Evolutionary conservation across 169 alveolate genomes (phyloP).

Genomic region (Eimeria nieschulzi): DNA sequence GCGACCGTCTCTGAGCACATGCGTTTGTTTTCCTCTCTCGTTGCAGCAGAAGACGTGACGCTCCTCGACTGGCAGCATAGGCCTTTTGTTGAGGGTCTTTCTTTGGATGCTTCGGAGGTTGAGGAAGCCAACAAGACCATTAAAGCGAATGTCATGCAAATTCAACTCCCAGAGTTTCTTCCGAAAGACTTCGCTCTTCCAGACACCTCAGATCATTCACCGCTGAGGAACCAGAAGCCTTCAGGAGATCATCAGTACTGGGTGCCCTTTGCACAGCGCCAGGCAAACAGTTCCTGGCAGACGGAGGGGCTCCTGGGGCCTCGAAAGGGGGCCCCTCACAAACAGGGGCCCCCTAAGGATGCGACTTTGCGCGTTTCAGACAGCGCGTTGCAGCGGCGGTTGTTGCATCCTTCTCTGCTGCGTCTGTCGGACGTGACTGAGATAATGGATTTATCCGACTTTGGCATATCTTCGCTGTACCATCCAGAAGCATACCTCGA

Average conservation of each 20-base stretch:
- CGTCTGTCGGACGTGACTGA: background rate
- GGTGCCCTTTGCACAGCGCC: constrained; percentile 10
- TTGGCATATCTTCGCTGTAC: background rate
- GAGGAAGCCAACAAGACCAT: background rate
- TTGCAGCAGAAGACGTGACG: constrained; percentile 19
- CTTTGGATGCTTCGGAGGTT: background rate
- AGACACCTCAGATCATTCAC: background rate
- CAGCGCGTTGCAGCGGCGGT: background rate
- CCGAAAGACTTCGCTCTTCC: background rate
- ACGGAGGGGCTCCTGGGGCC: background rate
- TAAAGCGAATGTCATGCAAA: background rate
- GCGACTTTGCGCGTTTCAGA: background rate
- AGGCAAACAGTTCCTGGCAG: constrained; percentile 29
- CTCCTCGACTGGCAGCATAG: background rate
- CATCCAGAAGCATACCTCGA: constrained; percentile 41
- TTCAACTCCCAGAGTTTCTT: constrained; percentile 12
- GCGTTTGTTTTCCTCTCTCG: background rate
- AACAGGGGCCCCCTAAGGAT: background rate
- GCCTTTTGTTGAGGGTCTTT: background rate
- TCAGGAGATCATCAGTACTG: background rate
- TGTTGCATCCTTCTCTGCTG: background rate
- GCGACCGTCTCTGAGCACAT: too few relatives aligned
- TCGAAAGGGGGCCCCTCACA: background rate
- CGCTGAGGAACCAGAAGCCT: background rate
- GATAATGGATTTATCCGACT: background rate